Evolutionary conservation across 1,284 basidiomycete genomes (phyloP), one percentile per base, ranked within the genome.

Genomic region (Ustilago lituana): DNA sequence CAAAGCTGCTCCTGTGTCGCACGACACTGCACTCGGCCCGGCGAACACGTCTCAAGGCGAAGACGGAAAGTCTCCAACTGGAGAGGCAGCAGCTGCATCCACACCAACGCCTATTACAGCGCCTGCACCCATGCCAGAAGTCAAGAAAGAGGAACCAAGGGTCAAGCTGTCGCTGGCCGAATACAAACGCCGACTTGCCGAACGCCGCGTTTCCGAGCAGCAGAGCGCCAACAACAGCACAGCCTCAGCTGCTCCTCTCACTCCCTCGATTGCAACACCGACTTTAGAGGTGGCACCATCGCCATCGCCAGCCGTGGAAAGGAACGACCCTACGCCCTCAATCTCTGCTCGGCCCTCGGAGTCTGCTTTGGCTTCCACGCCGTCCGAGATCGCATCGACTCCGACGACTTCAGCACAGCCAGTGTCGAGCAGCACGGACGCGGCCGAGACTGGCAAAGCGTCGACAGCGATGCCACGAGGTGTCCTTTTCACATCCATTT

Each of bases 121-220:
- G 10, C 14, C 43, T 15, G 32, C 47, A 22, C 32, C 48, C 22
- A 40, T n/a, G 20, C 55, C 54, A 1, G 55, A 69, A 41, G 52
- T 69, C 43, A 69, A 64, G 57, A 70, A 70, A 39, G 67, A 65
- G 27, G 60, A 68, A 36, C 79, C 79, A 4, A 53, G 75, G 35
- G 71, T 73, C 29, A 76, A 77, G 49, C 62, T 81, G 5, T 78
- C 77, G 9, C 32, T 81, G 33, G 79, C 79, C 23, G 79, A 81
- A 29, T 81, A 80, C 71, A 80, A 79, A 56, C 74, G 74, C 35
- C 74, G 79, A 12, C 62, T 80, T 7, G 77, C 77, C 3, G 72
- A 77, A 47, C 68, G 75, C 29, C 64, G 76, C 8, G 70, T 76
- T 19, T 68, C 75, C 15, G 67, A 46, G 27, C 65, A 67, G 43